phyloP scores from a whole-genome alignment of 768 basidiomycete species.

The Auricularia sp. region DNA sequence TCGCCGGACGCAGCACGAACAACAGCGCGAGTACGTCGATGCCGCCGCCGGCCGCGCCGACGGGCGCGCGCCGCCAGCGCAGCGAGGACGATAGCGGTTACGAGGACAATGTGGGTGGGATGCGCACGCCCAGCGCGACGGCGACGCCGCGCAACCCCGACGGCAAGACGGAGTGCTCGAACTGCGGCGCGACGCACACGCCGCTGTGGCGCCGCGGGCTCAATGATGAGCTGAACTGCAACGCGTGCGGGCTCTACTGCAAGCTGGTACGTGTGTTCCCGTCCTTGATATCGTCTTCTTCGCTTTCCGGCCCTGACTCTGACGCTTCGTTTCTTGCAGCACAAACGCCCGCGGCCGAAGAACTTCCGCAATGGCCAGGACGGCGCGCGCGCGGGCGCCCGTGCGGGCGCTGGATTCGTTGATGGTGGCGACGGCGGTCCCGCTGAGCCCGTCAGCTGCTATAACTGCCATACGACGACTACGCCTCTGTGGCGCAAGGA shows the following conservation, averaged over 20 bases:
- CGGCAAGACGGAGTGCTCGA: constrained; percentile 75
- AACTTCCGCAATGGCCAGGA: constrained; percentile 73
- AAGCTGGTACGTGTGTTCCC: constrained; percentile 57
- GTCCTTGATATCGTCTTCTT: constrained; percentile 1
- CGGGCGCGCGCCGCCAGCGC: background rate
- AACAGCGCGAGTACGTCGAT: background rate
- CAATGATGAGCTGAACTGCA: constrained; percentile 84
- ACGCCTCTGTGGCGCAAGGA: constrained; percentile 88
- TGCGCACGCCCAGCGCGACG: constrained; percentile 19
- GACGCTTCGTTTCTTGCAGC: background rate
- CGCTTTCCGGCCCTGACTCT: background rate
- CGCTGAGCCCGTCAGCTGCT: constrained; percentile 57
- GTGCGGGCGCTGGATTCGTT: background rate
- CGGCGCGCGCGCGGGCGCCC: background rate
- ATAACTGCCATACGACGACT: constrained; percentile 82
- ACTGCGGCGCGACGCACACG: constrained; percentile 82
- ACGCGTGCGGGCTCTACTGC: constrained; percentile 81
- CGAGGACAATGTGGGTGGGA: background rate
- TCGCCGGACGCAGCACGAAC: background rate
- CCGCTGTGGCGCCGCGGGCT: constrained; percentile 79
- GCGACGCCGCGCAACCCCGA: constrained; percentile 33
- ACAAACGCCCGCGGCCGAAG: constrained; percentile 64
- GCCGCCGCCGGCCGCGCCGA: background rate
- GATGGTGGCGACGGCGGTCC: background rate
- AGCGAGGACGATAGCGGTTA: background rate